Percentiles rank a stretch among this genome's conserved stretches.
These are phyloP conservation scores for Aspergillus chevalieri DNA, from an alignment of 2,329 filamentous ascomycete species.

Conservation along the genomic window DNA sequence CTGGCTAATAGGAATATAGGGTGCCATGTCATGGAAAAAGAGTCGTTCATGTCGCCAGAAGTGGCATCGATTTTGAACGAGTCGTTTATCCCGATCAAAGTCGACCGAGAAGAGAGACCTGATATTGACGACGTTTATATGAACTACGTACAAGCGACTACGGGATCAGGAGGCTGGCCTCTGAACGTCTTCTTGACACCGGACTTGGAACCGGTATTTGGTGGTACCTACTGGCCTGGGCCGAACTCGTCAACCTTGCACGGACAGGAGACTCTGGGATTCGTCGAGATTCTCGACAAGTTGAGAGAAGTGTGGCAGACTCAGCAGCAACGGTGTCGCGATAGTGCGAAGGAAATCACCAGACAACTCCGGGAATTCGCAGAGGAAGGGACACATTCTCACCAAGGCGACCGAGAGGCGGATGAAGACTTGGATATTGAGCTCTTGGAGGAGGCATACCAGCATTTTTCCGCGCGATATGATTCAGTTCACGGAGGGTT, in stretches of 20 bases:
- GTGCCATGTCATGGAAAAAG: constrained; percentile 85
- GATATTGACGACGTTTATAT: constrained; percentile 96
- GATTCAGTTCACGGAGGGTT: constrained; percentile 78
- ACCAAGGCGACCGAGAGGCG: constrained; percentile 38
- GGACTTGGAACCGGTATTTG: constrained; percentile 87
- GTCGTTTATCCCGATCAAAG: constrained; percentile 82
- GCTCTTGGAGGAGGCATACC: constrained; percentile 81
- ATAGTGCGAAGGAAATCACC: constrained; percentile 77
- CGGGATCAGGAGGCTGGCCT: constrained; percentile 85
- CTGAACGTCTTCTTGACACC: constrained; percentile 95
- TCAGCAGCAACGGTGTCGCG: constrained; percentile 74
- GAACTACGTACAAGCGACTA: constrained; percentile 95
- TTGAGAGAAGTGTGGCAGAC: constrained; percentile 69
- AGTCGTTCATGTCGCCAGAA: constrained; percentile 79
- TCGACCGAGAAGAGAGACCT: constrained; percentile 89
- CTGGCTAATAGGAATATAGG: constrained; percentile 42
- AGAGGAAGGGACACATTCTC: constrained; percentile 66
- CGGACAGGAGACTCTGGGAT: constrained; percentile 62
- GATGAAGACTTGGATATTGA: constrained; percentile 79
- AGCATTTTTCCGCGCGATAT: constrained; percentile 72
- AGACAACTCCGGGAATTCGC: constrained; percentile 78
- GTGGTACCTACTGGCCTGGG: constrained; percentile 91
- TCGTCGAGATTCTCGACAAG: constrained; percentile 76
- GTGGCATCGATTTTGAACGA: constrained; percentile 78
- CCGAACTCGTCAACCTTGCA: constrained; percentile 53